phyloP scores from a whole-genome alignment of 495 filamentous ascomycete species.

The Penicillium coprophilum region DNA sequence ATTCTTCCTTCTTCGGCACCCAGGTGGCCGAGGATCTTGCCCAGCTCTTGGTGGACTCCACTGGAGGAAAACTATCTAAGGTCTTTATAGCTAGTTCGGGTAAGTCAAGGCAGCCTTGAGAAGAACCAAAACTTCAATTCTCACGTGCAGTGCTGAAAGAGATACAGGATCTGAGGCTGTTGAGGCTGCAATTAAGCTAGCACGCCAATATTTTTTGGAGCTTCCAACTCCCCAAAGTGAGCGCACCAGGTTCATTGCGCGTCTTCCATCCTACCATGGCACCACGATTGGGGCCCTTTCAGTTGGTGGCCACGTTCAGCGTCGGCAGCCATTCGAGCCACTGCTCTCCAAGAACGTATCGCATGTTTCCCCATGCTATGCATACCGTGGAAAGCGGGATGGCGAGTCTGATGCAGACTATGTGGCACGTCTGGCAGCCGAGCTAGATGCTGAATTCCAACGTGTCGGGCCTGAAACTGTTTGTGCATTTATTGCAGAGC shows the following conservation, averaged over 20 bases:
- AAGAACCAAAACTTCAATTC: background rate
- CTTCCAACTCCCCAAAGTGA: constrained; percentile 44
- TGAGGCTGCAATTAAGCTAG: constrained; percentile 66
- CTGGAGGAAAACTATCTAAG: constrained; percentile 46
- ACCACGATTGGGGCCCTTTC: constrained; percentile 64
- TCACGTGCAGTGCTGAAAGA: background rate
- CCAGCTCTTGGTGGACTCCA: constrained; percentile 43
- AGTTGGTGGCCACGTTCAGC: constrained; percentile 60
- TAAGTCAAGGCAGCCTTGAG: constrained; percentile 32
- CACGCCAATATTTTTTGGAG: constrained; percentile 63
- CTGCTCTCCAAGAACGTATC: constrained; percentile 61
- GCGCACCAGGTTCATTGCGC: constrained; percentile 61
- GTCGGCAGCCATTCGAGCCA: constrained; percentile 65
- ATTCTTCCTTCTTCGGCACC: constrained; percentile 53
- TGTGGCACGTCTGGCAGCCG: constrained; percentile 59
- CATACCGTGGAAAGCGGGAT: constrained; percentile 56
- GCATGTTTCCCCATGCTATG: constrained; percentile 68
- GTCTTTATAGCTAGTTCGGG: constrained; percentile 57
- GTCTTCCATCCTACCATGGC: constrained; percentile 73
- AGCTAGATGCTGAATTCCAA: constrained; percentile 75
- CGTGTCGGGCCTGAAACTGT: constrained; percentile 69
- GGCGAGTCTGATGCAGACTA: constrained; percentile 50
- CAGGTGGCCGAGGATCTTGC: constrained; percentile 48
- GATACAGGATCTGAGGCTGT: constrained; percentile 65
- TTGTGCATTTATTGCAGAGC: constrained; percentile 75